Evolutionary conservation across 257 asterid species (phyloP), one percentile per base, ranked within the genome.

Genomic region (Orobanche coerulescens): DNA sequence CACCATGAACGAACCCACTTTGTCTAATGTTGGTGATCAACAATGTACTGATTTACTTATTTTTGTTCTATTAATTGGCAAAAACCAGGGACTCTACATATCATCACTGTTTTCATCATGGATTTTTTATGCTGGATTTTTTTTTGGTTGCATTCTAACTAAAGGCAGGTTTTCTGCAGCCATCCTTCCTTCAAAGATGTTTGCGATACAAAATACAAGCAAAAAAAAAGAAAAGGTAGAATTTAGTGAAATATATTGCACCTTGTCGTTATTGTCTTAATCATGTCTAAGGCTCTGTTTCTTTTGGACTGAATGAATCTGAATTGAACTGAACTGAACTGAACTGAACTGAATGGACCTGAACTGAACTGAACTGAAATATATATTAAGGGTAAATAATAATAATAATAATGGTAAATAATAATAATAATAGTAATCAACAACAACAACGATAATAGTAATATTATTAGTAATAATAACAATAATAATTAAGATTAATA

Each of bases 111-210:
- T 65, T 55, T 16, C 43, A 31, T 52, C 24, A 16, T 43, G 31
- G 8, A 28, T 13, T 46, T 24, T 39, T 65, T 54, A 13, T 66
- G 57, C 42, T 31, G 33, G 6, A 31, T 46, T 34, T 44, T n/a
- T n/a, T 68, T 43, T 33, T 66, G 15, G 13, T 68, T 23, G 54
- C 62, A 43, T 77, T 76, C 79, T 78, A 74, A 84, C 72, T 46
- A 53, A 67, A 50, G 59, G 40, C 65, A 53, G 54, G 26, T 49
- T 78, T 72, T 78, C 55, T 84, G 89, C 91, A 93, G 99, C 95
- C 99, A 44, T 75, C 74, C 28, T 83, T 83, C 72, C 92, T 93
- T 40, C 96, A 83, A 72, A 80, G 95, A 85, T 84, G 95, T 71
- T 30, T 89, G 66, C 76, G 65, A 28, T 93, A 89, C 95, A 89